Evolutionary conservation across 805 yeast genomes (phyloP), one percentile per base, ranked within the genome.

Genomic region (Yarrowia alimentaria): DNA sequence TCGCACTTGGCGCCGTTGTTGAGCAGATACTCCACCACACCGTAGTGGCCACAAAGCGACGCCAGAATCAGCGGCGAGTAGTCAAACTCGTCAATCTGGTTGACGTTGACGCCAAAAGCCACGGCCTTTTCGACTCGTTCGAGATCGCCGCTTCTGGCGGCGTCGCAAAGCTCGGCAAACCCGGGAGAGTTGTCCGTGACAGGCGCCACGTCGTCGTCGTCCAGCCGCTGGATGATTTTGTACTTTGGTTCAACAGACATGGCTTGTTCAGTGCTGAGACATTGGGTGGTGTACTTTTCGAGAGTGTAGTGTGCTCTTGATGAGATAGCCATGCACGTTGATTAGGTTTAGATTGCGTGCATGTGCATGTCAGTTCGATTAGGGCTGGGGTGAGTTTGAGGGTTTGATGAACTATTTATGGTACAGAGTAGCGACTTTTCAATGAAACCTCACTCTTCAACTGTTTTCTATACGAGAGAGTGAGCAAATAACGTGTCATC

Each of bases 1-100:
- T 83, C 90, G 63, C 91, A 84, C 6, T 79, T 72, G 0, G 93
- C 88, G 6, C 95, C 95, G 35, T 79, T 66, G 35, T 76, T 72
- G 8, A 85, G 67, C 17, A 85, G 66, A 42, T 80, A 63, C 49
- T 68, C 70, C n/a, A 85, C 93, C 4, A 85, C 72, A 1, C 68
- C 69, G 54, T 72, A 73, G 62, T 85, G 91, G 0, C 94, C 94
- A 67, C 94, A 85, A 10, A 85, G 61, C 13, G 85, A 78, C 6
- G 88, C 86, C 19, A 85, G 66, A 53, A 82, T 81, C 53, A 85
- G 68, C 1, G 95, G 93, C 2, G 89, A 76, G 60, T 83, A 80
- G 62, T 85, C 85, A 76, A 82, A 85, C 56, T 76, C 78, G 61
- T 85, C 94, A 25, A 78, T 77, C 50, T 68, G 74, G 59, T 79